Evolutionary conservation across 148 eudicot species (phyloP), one percentile per base, ranked within the genome.

Genomic region (Vaccinium myrtillus): DNA sequence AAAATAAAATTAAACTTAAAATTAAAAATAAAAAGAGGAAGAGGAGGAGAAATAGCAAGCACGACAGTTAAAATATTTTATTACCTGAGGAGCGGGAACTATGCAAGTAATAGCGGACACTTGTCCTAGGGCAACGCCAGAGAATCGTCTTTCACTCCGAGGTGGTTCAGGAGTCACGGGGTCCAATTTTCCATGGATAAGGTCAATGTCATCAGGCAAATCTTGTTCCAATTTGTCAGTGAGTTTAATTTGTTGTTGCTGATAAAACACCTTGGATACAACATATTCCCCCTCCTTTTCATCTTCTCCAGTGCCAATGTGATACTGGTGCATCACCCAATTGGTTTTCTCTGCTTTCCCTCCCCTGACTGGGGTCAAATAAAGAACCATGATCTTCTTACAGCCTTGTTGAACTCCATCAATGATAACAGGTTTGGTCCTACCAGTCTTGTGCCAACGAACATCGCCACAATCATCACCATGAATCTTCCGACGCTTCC

Each of bases 261-360:
- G 95, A 87, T 88, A 89, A 61, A 97, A 97, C 36, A 97, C 95
- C 89, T 97, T 95, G 2, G 98, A 97, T 50, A 97, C 85, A 51
- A 97, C 94, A 87, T 78, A 94, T 65, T 94, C 92, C 30, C 98
- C 98, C 59, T 95, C 99, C 80, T 86, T 91, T 83, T 97, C 99
- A 74, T 97, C 98, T 75, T 97, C 96, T 79, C 87, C 92, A 2
- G 93, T 90, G 39, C 99, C 99, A 18, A 94, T 65, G 85, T 97
- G 98, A 87, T 95, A 97, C 32, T 97, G 99, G 85, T 97, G 98
- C 99, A 97, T 94, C 65, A 95, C 98, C 99, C 98, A 97, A 85
- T 91, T 93, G 2, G 98, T 94, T 88, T 97, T 97, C 87, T 95
- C 99, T 2, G 98, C 65, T 80, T 93, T 97, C 19, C 92, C 98